Conservation (phyloP, 2,329 filamentous ascomycete species). For the Penicillium freii region DNA sequence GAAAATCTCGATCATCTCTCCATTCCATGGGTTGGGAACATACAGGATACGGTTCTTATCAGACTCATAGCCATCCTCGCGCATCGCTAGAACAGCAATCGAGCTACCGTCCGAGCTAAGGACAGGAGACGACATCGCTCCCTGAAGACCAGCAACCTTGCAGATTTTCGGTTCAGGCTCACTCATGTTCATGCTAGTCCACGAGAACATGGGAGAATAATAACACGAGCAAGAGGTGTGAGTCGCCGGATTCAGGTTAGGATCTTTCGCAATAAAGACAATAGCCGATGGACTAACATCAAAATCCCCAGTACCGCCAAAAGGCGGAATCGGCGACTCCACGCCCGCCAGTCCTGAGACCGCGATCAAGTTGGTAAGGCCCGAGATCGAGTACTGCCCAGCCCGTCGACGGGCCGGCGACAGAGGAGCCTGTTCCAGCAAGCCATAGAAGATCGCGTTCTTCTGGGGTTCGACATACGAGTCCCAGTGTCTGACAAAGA, state of each 20-base stretch:
- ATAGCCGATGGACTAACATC: slow-evolving; percentile 47
- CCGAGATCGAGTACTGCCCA: slow-evolving; percentile 41
- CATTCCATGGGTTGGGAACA: slow-evolving; percentile 43
- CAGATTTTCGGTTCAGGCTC: slow-evolving; percentile 33
- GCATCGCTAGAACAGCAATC: slow-evolving; percentile 46
- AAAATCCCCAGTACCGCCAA: slow-evolving; percentile 48
- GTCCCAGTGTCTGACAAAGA: slow-evolving; percentile 57
- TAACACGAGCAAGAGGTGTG: slow-evolving; percentile 50
- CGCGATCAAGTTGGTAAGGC: slow-evolving; percentile 45
- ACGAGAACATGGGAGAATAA: slow-evolving; percentile 45
- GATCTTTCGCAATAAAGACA: slow-evolving; percentile 49
- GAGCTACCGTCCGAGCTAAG: slow-evolving; percentile 46
- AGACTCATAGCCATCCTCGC: slow-evolving; percentile 47
- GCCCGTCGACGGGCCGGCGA: slow-evolving; percentile 38
- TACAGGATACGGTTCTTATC: slow-evolving; percentile 48
- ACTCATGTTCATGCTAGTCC: slow-evolving; percentile 39
- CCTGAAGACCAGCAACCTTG: slow-evolving; percentile 37
- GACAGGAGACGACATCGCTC: slow-evolving; percentile 47
- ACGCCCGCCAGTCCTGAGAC: slow-evolving; percentile 41
- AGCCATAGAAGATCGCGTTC: slow-evolving; percentile 51
- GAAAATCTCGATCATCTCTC: slow-evolving; percentile 41
- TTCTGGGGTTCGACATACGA: slow-evolving; percentile 50
- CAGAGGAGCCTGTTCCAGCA: slow-evolving; percentile 43
- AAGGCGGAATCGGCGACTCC: slow-evolving; percentile 50
- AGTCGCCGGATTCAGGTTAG: slow-evolving; percentile 44